Evolutionary conservation across 257 asterid species (phyloP), one percentile per base, ranked within the genome.

Genomic region (Fraxinus anomala): DNA sequence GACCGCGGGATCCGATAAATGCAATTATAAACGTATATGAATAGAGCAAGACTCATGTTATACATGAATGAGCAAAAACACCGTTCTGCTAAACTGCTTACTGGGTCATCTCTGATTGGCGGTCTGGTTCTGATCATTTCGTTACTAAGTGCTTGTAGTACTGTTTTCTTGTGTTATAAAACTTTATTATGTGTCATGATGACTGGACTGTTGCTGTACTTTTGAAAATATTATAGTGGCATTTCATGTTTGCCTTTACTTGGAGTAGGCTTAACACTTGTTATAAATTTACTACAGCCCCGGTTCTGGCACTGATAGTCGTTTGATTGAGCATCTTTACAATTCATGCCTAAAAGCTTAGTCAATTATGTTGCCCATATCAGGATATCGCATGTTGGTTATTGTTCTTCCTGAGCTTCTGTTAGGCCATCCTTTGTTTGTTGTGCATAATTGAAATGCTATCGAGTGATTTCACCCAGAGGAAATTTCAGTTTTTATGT

Each of bases 61-160:
- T 61, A 63, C 36, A 63, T 23, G 69, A 63, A 11, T 23, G 17
- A 63, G 19, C n/a, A 26, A 16, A 63, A 63, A 63, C 44, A 23
- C 69, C 36, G 4, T 63, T 74, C 51, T 26, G n/a, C 71, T 11
- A 42, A 73, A 56, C 61, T 84, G 47, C 14, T 34, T 42, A 59
- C 80, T 33, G 31, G 19, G 30, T 70, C 76, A 67, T 75, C 14
- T 69, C 61, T 74, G 56, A 51, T 19, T 66, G 36, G 24, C 30
- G 4, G 28, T 70, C 33, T 34, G 49, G 34, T 37, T n/a, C 31
- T 68, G 54, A 31, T 63, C 44, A 30, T 56, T 14, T 61, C 24
- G 1, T 75, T 26, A 36, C 40, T 12, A 9, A 37, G 30, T 23
- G 39, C 49, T 2, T 65, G 36, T 24, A 4, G 39, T 7, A 5